phyloP scores from a whole-genome alignment of 2,329 filamentous ascomycete species.

The Hymenoscyphus salicellus region DNA sequence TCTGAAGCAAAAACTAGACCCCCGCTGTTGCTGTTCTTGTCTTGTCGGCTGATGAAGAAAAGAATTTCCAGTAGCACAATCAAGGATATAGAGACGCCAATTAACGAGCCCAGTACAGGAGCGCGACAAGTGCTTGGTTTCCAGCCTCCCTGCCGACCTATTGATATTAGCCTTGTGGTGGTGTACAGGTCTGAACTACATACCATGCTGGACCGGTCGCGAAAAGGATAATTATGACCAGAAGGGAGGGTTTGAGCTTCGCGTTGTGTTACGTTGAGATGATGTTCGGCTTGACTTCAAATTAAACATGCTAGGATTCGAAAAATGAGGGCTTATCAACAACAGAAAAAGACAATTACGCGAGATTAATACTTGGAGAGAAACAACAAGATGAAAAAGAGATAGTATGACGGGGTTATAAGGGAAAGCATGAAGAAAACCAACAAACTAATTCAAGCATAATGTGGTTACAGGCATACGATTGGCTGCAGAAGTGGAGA shows the following conservation, averaged over 20 bases:
- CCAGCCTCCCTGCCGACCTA: constrained; percentile 23
- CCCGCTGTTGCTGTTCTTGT: constrained; percentile 28
- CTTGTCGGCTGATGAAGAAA: constrained; percentile 29
- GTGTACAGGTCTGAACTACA: too few relatives aligned
- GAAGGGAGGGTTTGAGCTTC: too few relatives aligned
- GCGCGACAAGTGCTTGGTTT: constrained; percentile 39
- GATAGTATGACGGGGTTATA: background rate
- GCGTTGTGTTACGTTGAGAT: background rate
- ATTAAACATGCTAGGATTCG: background rate
- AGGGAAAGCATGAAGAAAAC: background rate
- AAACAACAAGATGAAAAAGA: background rate
- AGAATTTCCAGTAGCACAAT: constrained; percentile 47
- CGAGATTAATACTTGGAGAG: too few relatives aligned
- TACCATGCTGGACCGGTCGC: too few relatives aligned
- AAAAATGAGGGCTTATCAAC: background rate
- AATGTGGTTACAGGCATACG: background rate
- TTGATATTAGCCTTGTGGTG: too few relatives aligned
- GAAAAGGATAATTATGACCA: too few relatives aligned
- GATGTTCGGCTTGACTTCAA: background rate
- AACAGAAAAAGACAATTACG: too few relatives aligned
- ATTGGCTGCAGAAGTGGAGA: background rate
- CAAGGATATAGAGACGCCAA: constrained; percentile 39
- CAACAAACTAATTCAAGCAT: background rate
- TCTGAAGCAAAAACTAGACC: constrained; percentile 39
- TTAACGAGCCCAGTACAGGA: constrained; percentile 40